Base-by-base conservation (phyloP, 768 basidiomycete species). In the Rhodotorula toruloides region DNA sequence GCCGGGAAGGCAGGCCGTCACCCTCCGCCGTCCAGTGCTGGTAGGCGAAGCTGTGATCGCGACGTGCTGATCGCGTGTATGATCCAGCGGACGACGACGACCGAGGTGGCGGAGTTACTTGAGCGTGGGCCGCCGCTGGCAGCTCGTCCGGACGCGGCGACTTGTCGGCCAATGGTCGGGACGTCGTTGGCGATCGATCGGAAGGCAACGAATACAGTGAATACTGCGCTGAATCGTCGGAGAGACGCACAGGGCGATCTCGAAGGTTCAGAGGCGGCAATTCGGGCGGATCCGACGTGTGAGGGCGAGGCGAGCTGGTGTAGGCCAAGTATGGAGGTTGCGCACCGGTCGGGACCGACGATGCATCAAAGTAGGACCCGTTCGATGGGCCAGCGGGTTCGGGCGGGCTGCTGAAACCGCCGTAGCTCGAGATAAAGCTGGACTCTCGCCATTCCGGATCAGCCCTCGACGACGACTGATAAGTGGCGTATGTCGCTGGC, bases 341-440 rank as follows among this genome's bases (percentile, higher is more conserved):
- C 2, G 48, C 48, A 7, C 16, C 8, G 17, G 27, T 29, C 19
- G 8, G 50, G 11, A 25, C 32, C 0, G 32, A 12, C 8, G 34
- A 5, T 13, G 25, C 22, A 34, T 3, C n/a, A n/a, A 21, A 2
- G 21, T 19, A 7, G 5, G 21, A 9, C 32, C 21, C 10, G 31
- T 19, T 19, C 1, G 49, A 8, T 5, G 49, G 14, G 7, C 21
- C 21, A 2, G 21, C 31, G 31, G 31, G 10, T 19, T 17, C 21
- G 34, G 31, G 12, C 44, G 44, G 10, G 48, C 27, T 19, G 31
- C 10, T 34, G 16, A 21, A 32, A 9, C 8, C 21, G 25, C 21
- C 34, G 52, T 53, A 53, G 36, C 22, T 58, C 49, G 60, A 61
- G 29, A 67, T 67, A 43, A 61, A 53, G 34, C 17, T 21, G 34